Evolutionary conservation across 495 filamentous ascomycete genomes (phyloP), one percentile per base, ranked within the genome.

Genomic region (Lasiosphaeria miniovina): DNA sequence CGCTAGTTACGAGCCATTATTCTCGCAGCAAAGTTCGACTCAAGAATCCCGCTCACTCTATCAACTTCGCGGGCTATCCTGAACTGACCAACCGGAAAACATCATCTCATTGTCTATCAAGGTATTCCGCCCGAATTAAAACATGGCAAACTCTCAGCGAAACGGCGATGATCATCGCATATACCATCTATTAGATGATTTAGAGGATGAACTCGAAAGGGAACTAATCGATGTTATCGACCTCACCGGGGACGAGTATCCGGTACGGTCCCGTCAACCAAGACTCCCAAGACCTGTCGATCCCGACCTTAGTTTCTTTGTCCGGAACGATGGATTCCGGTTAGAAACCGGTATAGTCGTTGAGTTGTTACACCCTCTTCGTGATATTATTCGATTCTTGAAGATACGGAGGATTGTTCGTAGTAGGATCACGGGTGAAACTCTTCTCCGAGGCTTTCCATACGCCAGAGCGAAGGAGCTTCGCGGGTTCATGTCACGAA

Each of bases 171-270:
- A 46, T 46, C 8, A 14, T 41, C 38, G 38, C 38, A 24, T 24
- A 24, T 46, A 46, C 12, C 43, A 14, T 9, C 1, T n/a, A 6
- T 5, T 46, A 5, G 43, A 46, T 11, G 43, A 46, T n/a, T 46
- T 46, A 0, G 63, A 65, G 7, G 41, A 57, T 11, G 31, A 17
- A 2, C 32, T 65, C 0, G 49, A 51, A 2, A 31, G 11, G 7
- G 31, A 43, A 0, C 33, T 63, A 1, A 34, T 49, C 3, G 43
- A 60, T 3, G n/a, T 65, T 1, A 57, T 65, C n/a, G 63, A 65
- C 0, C 57, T 63, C 33, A 58, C 61, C 24, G n/a, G 17, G 10
- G 6, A 31, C 17, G 12, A 46, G 43, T n/a, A 11, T n/a, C 7
- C 15, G 12, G 12, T 14, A 46, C 24, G 24, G 24, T 24, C 24